These are phyloP conservation scores for Hansfordia pulvinata DNA, from an alignment of 2,329 filamentous ascomycete genomes.

Conservation along the genomic window DNA sequence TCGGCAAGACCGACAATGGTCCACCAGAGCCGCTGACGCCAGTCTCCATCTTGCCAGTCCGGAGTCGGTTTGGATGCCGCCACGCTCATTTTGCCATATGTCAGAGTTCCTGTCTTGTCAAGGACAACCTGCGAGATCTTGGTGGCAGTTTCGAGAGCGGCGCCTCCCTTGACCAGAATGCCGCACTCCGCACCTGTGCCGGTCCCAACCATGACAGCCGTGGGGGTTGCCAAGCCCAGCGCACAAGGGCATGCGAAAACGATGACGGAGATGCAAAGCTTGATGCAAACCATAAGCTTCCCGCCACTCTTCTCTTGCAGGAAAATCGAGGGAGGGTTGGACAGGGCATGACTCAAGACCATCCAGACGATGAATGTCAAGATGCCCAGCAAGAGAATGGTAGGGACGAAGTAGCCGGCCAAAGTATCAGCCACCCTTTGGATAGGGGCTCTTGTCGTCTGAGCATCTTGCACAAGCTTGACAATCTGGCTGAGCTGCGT, in stretches of 20 bases:
- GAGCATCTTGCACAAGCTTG: slow-evolving; percentile 93
- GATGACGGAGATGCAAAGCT: slow-evolving; percentile 96
- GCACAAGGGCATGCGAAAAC: slow-evolving; percentile 97
- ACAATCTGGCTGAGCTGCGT: slow-evolving; percentile 98
- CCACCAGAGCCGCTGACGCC: slow-evolving; percentile 77
- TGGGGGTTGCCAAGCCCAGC: slow-evolving; percentile 88
- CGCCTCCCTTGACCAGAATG: slow-evolving; percentile 95
- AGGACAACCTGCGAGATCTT: slow-evolving; percentile 83
- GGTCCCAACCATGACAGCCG: slow-evolving; percentile 98
- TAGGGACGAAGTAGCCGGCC: slow-evolving; percentile 86
- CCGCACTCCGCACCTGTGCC: slow-evolving; percentile 90
- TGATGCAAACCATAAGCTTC: slow-evolving; percentile 89
- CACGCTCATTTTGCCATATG: slow-evolving; percentile 90
- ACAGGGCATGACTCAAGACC: slow-evolving; percentile 76
- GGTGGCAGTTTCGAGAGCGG: slow-evolving; percentile 78
- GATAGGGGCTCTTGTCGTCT: slow-evolving; percentile 87
- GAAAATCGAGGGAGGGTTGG: slow-evolving; percentile 82
- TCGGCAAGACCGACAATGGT: slow-evolving; percentile 89
- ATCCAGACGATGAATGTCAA: slow-evolving; percentile 87
- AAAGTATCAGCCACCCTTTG: slow-evolving; percentile 84
- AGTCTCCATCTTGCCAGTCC: slow-evolving; percentile 56
- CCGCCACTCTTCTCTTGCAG: slow-evolving; percentile 68
- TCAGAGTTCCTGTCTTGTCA: slow-evolving; percentile 93
- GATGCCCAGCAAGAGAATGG: slow-evolving; percentile 73
- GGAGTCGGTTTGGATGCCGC: slow-evolving; percentile 54